Evolutionary conservation across 371 early-diverging fungal species (phyloP), one percentile per base, ranked within the genome.

Genomic region (Syncephalastrum racemosum): DNA sequence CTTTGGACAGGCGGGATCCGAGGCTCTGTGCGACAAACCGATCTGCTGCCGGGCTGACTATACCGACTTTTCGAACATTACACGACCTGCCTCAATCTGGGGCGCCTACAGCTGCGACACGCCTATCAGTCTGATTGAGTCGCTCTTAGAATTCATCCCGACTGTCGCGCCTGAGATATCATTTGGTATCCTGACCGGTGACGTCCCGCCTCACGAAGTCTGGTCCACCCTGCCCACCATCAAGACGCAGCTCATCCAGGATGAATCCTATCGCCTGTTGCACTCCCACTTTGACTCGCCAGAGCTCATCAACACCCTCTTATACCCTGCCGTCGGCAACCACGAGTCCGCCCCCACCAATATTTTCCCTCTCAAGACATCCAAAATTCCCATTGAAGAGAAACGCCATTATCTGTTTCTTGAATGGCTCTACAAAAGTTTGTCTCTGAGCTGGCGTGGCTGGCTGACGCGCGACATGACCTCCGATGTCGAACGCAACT

Each of bases 151-250:
- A 22, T 71, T 66, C 58, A 70, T 72, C 25, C 79, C 62, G 19
- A 71, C 54, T 18, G 71, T 59, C 7, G 68, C 66, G 25, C 70
- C 80, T 18, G 63, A 74, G 14, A 63, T 71, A 19, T 58, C 50
- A 23, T 83, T 86, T 61, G 69, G 74, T 44, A 75, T 86, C 15
- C 55, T 86, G 47, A 82, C 84, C 3, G 86, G 86, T 22, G 86
- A 86, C 54, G 57, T 86, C 8, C 86, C 86, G 20, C 83, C 86
- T 7, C 86, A 86, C 19, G 82, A 86, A 54, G 71, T 83, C 10
- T 86, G 86, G 86, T 54, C 64, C 4, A 79, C 80, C 1, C 41
- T 76, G n/a, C 76, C 76, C 1, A 49, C 62, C 15, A 39, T 55
- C 12, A 73, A 72, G 54, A 80, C 81, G 5, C 56, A 71, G 16